Evolutionary conservation across 176 grass and related monocot species (phyloP), one percentile per base, ranked within the genome.

Genomic region (Chrysopogon serrulatus): DNA sequence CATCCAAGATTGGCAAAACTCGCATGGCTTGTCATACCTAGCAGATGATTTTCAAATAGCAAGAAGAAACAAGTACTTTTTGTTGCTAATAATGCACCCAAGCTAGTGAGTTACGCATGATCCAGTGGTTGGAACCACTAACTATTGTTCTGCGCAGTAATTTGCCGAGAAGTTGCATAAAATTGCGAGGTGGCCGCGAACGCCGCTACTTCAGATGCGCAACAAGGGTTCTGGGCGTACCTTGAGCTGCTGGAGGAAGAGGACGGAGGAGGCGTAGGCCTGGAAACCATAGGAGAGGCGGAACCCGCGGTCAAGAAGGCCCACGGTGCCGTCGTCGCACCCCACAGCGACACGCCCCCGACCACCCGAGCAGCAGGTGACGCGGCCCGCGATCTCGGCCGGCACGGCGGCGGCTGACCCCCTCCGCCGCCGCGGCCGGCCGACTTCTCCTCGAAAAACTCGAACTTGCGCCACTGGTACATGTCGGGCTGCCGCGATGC

Each of bases 191-290:
- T n/a, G 21, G 8, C 53, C 8, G 53, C 19, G 51, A 56, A 23
- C 53, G 53, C 21, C 53, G 53, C 21, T 14, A 24, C 57, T 61
- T 28, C 24, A 28, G 57, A 6, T 61, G 57, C 57, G 57, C 26
- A 2, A 27, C 3, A 14, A 13, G 57, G 57, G 57, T 5, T n/a
- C 21, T 23, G 23, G 23, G 53, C 21, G 37, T 56, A 98, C 96
- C 93, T 95, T 98, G 85, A 98, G 96, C 87, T 98, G 96, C 83
- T 95, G 93, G 66, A 98, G 82, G 78, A 94, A 95, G 73, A 94
- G 93, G 48, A 84, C 93, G 44, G 90, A 89, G 32, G 93, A 84
- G 27, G 87, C 90, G 57, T 95, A 78, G 40, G 93, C 90, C 79
- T 92, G 93, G 77, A 92, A 95, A 0, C 82, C 88, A 79, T 85